phyloP scores from a whole-genome alignment of 257 asterid genomes.

The Solanum peruvianum region DNA sequence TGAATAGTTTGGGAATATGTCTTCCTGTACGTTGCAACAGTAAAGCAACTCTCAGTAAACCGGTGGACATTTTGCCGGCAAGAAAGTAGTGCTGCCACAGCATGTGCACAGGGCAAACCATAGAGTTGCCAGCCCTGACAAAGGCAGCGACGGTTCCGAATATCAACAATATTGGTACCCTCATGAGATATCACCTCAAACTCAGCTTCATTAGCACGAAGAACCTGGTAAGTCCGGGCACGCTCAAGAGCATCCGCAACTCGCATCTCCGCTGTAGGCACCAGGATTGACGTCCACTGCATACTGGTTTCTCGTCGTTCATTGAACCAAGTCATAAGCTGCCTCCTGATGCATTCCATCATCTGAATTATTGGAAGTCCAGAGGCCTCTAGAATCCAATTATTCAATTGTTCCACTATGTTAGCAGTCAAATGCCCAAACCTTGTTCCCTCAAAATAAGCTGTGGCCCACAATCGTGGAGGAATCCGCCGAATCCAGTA shows the following conservation, averaged over 20 bases:
- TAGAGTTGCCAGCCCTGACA: conserved; percentile 92
- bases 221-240: conserved; percentile 81
- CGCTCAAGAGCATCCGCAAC: conserved; percentile 90
- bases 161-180: conserved; percentile 81
- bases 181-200: conserved; percentile 92
- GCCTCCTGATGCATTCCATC: conserved; percentile 93
- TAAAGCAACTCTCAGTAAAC: conserved; percentile 89
- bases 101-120: conserved; percentile 96
- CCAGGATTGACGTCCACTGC: conserved; percentile 95
- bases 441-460: conserved; percentile 76
- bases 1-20: conserved; percentile 87
- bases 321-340: conserved; percentile 90
- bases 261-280: conserved; percentile 74
- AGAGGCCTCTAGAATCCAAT: conserved; percentile 81
- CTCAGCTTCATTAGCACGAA: conserved; percentile 92
- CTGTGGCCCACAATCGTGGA: conserved; percentile 86
- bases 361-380: conserved; percentile 86
- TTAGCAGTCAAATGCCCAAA: conserved; percentile 86
- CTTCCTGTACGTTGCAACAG: conserved; percentile 74
- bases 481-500: conserved; percentile 77
- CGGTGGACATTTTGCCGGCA: conserved; percentile 88
- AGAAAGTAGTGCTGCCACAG: conserved; percentile 88
- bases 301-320: conserved; percentile 88
- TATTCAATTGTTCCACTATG: conserved; percentile 50
- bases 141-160: conserved; percentile 57